Evolutionary conservation across 768 basidiomycete species (phyloP).

Genomic region (Tephrocybe sp.): DNA sequence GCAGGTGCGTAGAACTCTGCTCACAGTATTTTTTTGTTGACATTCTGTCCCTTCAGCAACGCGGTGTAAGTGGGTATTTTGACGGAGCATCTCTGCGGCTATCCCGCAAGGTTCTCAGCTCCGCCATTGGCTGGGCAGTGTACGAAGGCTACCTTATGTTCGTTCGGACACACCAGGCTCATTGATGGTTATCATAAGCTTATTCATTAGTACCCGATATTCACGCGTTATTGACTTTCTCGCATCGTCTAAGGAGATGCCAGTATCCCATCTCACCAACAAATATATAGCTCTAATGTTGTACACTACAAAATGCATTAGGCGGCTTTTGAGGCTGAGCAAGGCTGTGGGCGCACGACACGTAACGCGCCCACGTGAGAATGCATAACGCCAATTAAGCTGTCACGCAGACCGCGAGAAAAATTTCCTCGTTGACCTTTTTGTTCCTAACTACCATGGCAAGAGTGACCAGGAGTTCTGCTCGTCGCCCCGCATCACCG

Average conservation of each 20-base stretch:
- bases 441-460: slow-evolving; percentile 24
- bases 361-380: slow-evolving; percentile 24
- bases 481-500: slow-evolving; percentile 25
- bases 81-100: slow-evolving; percentile 83
- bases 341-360: background rate
- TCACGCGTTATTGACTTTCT: background rate
- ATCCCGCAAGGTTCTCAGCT: slow-evolving; percentile 82
- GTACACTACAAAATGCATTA: background rate
- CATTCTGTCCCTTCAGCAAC: slow-evolving; percentile 49
- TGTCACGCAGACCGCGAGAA: slow-evolving; percentile 22
- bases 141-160: slow-evolving; percentile 78
- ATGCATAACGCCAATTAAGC: slow-evolving; percentile 25
- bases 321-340: background rate
- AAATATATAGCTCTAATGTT: too few relatives aligned
- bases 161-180: slow-evolving; percentile 30
- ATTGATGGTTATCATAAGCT: background rate
- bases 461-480: slow-evolving; percentile 31
- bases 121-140: slow-evolving; percentile 90
- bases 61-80: slow-evolving; percentile 78
- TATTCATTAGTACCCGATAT: background rate
- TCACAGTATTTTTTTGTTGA: background rate
- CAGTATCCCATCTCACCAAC: slow-evolving; percentile 3
- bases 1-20: slow-evolving; percentile 43
- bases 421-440: slow-evolving; percentile 21
- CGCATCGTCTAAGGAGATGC: background rate